Percentiles rank a stretch among this genome's conserved stretches.
These are phyloP conservation scores for Fusarium fujikuroi DNA, from an alignment of 2,329 filamentous ascomycete species.

Conservation along the genomic window DNA sequence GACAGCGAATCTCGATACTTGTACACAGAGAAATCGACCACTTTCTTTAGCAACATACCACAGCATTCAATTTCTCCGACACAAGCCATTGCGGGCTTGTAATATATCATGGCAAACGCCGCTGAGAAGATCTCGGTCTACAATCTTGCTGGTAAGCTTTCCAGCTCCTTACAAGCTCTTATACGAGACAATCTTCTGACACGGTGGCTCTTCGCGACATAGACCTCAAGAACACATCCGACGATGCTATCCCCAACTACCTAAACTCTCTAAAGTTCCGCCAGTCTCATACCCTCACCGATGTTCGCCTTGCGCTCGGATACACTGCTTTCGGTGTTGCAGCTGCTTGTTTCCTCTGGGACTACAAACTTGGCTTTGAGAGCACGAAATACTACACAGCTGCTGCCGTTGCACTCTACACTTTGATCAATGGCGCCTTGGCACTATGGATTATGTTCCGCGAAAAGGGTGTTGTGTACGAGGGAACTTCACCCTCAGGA, in stretches of 20 bases:
- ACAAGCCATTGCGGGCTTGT: neutral
- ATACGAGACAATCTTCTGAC: constrained; percentile 35
- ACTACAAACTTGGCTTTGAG: constrained; percentile 93
- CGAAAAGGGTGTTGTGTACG: constrained; percentile 85
- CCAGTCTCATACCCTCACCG: constrained; percentile 82
- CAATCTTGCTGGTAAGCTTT: constrained; percentile 68
- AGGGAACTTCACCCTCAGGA: constrained; percentile 73
- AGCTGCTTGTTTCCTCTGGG: constrained; percentile 86
- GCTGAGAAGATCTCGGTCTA: constrained; percentile 72
- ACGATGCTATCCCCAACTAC: constrained; percentile 95
- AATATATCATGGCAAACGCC: constrained; percentile 48
- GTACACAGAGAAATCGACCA: constrained; percentile 19
- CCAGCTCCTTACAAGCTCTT: neutral
- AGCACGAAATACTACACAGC: constrained; percentile 83
- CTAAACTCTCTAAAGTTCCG: constrained; percentile 87
- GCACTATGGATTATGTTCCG: constrained; percentile 87
- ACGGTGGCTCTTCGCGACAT: constrained; percentile 40
- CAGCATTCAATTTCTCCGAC: neutral
- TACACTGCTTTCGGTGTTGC: constrained; percentile 84
- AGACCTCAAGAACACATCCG: constrained; percentile 97
- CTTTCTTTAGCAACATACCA: constrained; percentile 12
- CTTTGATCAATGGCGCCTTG: constrained; percentile 79
- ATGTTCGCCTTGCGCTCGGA: constrained; percentile 84
- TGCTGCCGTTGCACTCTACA: constrained; percentile 82
- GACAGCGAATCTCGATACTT: constrained; percentile 14